Base-by-base conservation (phyloP, 1,139 yeast genomes). In the Zygotorulaspora mrakii region DNA sequence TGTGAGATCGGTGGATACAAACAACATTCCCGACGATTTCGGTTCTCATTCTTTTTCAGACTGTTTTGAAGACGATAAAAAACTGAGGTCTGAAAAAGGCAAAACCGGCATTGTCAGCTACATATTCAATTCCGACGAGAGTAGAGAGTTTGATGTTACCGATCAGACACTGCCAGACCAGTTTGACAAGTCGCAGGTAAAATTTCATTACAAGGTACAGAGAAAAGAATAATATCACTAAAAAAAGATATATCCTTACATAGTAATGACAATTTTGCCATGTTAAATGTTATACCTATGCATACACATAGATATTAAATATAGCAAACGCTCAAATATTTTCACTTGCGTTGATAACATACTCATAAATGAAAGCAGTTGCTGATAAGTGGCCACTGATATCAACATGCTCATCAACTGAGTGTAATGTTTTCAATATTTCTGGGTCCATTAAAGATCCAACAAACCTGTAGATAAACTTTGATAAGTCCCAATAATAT, bases 401-500 rank as follows among this genome's bases (percentile, higher is more conserved):
- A 5, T 67, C 64, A 30, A 77, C 66, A 38, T 68, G 70, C 54
- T 81, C 91, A 52, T 81, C 71, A 11, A 80, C 77, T 11, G 82
- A 76, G 58, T 82, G 89, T 37, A 64, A 53, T 13, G 62, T 49
- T 24, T 48, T 48, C 20, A 55, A 36, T 5, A 48, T 33, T 12
- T 48, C 46, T 10, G 38, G 39, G 35, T 49, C 50, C 2, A 50
- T 36, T 11, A 57, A 48, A 20, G 57, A 47, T 21, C 51, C 61
- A 38, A 49, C 41, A 33, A 60, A 59, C 53, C 96, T 73, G 69
- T 72, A 85, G 45, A 88, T 84, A 58, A 83, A 76, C 40, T 70
- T 68, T n/a, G 88, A 75, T 57, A 87, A 69, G 37, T 69, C 64
- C 89, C 94, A 84, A 65, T 83, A 86, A 58, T 77, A 74, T 57